These are phyloP conservation scores for Fusarium torreyae DNA, from an alignment of 2,329 filamentous ascomycete species.

Conservation along the genomic window DNA sequence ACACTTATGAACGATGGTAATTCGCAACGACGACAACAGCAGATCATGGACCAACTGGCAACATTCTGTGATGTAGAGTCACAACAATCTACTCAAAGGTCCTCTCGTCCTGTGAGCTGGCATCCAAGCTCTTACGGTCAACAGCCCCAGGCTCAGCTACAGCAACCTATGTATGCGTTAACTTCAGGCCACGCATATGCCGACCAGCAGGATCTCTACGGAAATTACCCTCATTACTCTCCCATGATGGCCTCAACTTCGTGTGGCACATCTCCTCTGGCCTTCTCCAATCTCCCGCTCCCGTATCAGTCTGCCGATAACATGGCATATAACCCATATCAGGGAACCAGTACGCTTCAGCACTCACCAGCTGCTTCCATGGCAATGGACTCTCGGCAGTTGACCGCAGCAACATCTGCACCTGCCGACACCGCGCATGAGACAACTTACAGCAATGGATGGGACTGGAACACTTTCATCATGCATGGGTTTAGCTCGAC, in stretches of 20 bases:
- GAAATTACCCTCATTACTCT: slow-evolving; percentile 62
- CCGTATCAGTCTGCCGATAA: slow-evolving; percentile 60
- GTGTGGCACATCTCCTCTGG: slow-evolving; percentile 70
- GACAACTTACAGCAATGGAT: slow-evolving; percentile 32
- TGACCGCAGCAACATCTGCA: slow-evolving; percentile 52
- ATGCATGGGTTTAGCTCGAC: slow-evolving; percentile 63
- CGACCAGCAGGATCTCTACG: slow-evolving; percentile 60
- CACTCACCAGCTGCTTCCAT: slow-evolving; percentile 52
- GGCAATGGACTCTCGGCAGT: slow-evolving; percentile 37
- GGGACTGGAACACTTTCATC: slow-evolving; percentile 64
- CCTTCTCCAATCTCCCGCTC: slow-evolving; percentile 68
- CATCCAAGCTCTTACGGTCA: slow-evolving; percentile 74
- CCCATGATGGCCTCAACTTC: slow-evolving; percentile 71
- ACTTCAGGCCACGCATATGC: slow-evolving; percentile 56
- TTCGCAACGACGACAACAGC: slow-evolving; percentile 63
- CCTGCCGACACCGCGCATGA: slow-evolving; percentile 36
- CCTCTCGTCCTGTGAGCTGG: slow-evolving; percentile 79
- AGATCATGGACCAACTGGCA: slow-evolving; percentile 61
- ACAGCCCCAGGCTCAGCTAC: slow-evolving; percentile 57
- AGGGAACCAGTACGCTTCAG: slow-evolving; percentile 56
- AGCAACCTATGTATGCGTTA: slow-evolving; percentile 58
- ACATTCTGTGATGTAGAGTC: slow-evolving; percentile 46
- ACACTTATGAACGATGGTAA: slow-evolving; percentile 68
- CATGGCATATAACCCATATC: slow-evolving; percentile 58
- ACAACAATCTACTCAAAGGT: slow-evolving; percentile 48